These are phyloP conservation scores for Mollisia scopiformis DNA, from an alignment of 2,329 filamentous ascomycete genomes.

Conservation along the genomic window DNA sequence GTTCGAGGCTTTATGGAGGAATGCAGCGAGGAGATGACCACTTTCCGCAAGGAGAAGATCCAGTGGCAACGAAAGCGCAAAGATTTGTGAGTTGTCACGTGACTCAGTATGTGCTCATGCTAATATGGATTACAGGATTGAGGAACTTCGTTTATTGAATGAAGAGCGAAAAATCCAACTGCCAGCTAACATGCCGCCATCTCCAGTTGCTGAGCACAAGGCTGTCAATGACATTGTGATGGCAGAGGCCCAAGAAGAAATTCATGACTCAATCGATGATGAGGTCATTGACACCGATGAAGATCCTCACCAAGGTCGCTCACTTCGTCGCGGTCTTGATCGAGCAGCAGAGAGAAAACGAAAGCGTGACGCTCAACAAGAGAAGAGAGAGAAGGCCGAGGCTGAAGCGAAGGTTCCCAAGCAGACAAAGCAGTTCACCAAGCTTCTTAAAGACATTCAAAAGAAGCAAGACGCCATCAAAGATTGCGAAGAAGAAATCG, in stretches of 20 bases:
- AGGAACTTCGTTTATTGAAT: constrained; percentile 72
- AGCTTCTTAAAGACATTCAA: constrained; percentile 85
- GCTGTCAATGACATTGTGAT: constrained; percentile 59
- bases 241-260: constrained; percentile 66
- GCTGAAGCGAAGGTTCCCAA: constrained; percentile 65
- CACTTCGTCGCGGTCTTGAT: constrained; percentile 65
- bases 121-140: constrained; percentile 53
- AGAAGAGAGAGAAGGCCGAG: constrained; percentile 64
- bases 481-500: constrained; percentile 83
- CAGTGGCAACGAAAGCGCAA: constrained; percentile 82
- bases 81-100: constrained; percentile 54
- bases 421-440: constrained; percentile 86
- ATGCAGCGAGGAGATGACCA: constrained; percentile 92
- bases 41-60: constrained; percentile 93
- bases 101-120: constrained; percentile 4
- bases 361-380: constrained; percentile 75
- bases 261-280: constrained; percentile 55
- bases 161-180: constrained; percentile 74
- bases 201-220: constrained; percentile 54
- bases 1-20: constrained; percentile 89
- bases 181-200: constrained; percentile 72
- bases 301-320: constrained; percentile 56
- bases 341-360: constrained; percentile 73
- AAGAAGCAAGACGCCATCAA: constrained; percentile 81
- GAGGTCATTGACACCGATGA: constrained; percentile 72